phyloP scores from a whole-genome alignment of 768 basidiomycete genomes.

The Tricholoma saponaceum region DNA sequence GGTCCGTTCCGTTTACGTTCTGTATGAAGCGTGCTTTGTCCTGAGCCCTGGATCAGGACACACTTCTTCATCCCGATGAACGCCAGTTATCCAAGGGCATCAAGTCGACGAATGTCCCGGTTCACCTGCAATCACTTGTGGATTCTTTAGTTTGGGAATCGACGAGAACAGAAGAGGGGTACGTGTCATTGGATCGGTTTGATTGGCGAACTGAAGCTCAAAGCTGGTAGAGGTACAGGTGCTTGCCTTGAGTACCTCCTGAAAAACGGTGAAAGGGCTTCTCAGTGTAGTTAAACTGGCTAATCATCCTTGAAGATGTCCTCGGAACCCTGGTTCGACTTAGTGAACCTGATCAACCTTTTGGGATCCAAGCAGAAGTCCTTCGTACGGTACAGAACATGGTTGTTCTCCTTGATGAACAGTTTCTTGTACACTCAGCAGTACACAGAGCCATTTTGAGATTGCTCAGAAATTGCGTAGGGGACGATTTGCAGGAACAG shows the following conservation, averaged over 20 bases:
- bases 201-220: constrained; percentile 4
- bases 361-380: constrained; percentile 90
- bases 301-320: constrained; percentile 50
- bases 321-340: constrained; percentile 81
- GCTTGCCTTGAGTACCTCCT: constrained; percentile 88
- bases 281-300: background rate
- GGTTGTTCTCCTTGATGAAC: constrained; percentile 88
- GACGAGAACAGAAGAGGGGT: constrained; percentile 85
- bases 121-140: constrained; percentile 72
- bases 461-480: constrained; percentile 81
- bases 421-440: constrained; percentile 88
- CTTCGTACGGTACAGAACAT: constrained; percentile 85
- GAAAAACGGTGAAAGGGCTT: constrained; percentile 64
- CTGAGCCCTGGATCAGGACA: constrained; percentile 47
- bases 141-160: constrained; percentile 86
- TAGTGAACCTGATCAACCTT: constrained; percentile 80
- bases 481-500: constrained; percentile 89
- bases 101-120: constrained; percentile 74
- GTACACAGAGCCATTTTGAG: constrained; percentile 87
- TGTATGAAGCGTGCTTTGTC: background rate
- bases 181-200: constrained; percentile 26
- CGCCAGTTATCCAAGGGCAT: constrained; percentile 82
- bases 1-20: constrained; percentile 32
- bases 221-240: constrained; percentile 66
- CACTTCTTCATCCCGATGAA: constrained; percentile 85